phyloP scores from a whole-genome alignment of 306 rosid genomes.

The Begonia masoniana region DNA sequence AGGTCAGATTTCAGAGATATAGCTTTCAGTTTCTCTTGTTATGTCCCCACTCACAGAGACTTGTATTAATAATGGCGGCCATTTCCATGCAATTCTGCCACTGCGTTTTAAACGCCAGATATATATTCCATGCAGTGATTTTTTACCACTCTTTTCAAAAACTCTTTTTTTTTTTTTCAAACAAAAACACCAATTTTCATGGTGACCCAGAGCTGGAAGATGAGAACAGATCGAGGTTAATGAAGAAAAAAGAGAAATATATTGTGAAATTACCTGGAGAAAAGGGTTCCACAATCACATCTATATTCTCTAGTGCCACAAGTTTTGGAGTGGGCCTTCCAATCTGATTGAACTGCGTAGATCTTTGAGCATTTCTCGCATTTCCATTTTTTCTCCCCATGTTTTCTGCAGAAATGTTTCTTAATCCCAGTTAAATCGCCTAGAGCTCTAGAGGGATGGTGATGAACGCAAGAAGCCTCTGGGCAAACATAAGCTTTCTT shows the following conservation, averaged over 20 bases:
- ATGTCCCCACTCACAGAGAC: conserved; percentile 18
- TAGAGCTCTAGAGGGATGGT: neutral
- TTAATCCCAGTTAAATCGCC: neutral
- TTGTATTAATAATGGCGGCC: conserved; percentile 21
- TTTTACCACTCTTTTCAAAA: too few relatives aligned
- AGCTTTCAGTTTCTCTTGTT: conserved; percentile 15
- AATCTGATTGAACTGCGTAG: neutral
- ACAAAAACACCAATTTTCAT: too few relatives aligned
- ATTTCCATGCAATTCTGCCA: conserved; percentile 25
- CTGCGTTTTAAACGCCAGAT: too few relatives aligned
- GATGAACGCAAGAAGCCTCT: neutral
- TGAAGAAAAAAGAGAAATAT: too few relatives aligned
- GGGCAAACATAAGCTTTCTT: neutral
- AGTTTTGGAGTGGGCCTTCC: neutral
- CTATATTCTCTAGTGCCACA: neutral
- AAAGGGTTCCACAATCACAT: neutral
- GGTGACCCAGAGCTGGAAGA: too few relatives aligned
- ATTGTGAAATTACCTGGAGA: too few relatives aligned
- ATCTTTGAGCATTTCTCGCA: neutral
- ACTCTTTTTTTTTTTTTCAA: too few relatives aligned
- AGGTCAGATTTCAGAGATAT: conserved; percentile 27
- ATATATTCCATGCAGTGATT: too few relatives aligned
- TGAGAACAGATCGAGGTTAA: too few relatives aligned
- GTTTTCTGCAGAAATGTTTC: conserved; percentile 1
- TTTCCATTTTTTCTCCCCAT: neutral